These are phyloP conservation scores for Hypoxylon sp. DNA, from an alignment of 2,329 filamentous ascomycete species.

Conservation along the genomic window DNA sequence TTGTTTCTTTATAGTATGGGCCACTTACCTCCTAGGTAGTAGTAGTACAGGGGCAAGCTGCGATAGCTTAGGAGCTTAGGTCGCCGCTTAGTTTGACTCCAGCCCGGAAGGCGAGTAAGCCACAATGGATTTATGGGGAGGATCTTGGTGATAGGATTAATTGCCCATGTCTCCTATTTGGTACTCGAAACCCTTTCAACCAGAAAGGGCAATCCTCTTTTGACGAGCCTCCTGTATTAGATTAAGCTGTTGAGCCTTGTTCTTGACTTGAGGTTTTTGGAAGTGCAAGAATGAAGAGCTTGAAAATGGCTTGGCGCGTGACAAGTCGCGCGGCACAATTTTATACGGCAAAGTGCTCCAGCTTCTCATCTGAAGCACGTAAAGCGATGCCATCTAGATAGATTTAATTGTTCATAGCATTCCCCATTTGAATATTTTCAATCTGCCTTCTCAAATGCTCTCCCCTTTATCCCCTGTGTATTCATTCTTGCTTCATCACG, in stretches of 20 bases:
- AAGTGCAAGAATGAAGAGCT: background rate
- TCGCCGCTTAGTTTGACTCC: no score
- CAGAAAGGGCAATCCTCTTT: background rate
- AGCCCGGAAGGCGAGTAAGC: no score
- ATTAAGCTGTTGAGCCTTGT: background rate
- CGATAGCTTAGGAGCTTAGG: background rate
- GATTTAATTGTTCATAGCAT: no score
- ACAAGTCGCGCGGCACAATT: background rate
- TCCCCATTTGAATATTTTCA: no score
- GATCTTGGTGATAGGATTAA: no score
- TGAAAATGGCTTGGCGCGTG: constrained; percentile 4
- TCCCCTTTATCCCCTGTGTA: no score
- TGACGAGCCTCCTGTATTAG: background rate
- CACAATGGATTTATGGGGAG: no score
- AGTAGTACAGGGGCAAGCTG: background rate
- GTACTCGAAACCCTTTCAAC: no score
- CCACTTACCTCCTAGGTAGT: no score
- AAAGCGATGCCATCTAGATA: background rate
- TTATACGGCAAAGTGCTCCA: background rate
- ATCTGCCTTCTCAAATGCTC: no score
- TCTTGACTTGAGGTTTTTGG: background rate
- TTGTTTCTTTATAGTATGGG: background rate
- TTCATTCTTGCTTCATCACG: no score
- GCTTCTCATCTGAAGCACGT: background rate
- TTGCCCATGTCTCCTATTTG: no score